These are phyloP conservation scores for Malus hybrid DNA, from an alignment of 331 rosid genomes.

Conservation along the genomic window DNA sequence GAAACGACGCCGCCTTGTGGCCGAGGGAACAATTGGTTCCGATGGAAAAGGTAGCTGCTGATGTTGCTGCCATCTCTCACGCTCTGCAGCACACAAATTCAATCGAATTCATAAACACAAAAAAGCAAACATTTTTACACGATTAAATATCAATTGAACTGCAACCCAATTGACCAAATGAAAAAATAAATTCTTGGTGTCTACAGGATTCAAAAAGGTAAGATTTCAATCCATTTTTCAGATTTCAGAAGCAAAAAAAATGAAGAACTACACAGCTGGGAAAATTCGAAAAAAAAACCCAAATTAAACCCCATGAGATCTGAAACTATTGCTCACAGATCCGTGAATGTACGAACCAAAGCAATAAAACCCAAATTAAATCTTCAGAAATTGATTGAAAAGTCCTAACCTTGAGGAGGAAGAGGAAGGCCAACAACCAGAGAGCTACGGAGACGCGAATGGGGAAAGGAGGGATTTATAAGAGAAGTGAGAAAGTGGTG, in stretches of 20 bases:
- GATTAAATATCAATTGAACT: not conserved
- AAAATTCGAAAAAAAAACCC: not conserved
- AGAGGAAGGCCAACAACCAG: not conserved
- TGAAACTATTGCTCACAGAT: not conserved
- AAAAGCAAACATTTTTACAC: too few relatives aligned
- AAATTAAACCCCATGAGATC: not conserved
- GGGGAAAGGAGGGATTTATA: not conserved
- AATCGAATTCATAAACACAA: not conserved
- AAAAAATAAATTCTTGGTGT: not conserved
- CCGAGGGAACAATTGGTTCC: constrained; percentile 41
- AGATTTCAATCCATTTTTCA: not conserved
- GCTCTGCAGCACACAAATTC: constrained; percentile 19
- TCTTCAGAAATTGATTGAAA: not conserved
- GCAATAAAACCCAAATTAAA: not conserved
- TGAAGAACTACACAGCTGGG: not conserved
- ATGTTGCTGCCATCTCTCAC: constrained; percentile 60
- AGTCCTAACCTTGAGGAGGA: constrained; percentile 6
- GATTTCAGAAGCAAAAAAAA: not conserved
- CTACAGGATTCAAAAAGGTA: not conserved
- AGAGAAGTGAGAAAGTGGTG: not conserved
- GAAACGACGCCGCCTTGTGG: constrained; percentile 38
- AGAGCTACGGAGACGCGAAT: not conserved
- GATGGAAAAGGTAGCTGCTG: constrained; percentile 49
- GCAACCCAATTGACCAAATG: not conserved
- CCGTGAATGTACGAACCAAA: too few relatives aligned